Percentiles rank a stretch among this genome's conserved stretches.
Conservation (phyloP, 305 asterid species). For the Andrographis paniculata region DNA sequence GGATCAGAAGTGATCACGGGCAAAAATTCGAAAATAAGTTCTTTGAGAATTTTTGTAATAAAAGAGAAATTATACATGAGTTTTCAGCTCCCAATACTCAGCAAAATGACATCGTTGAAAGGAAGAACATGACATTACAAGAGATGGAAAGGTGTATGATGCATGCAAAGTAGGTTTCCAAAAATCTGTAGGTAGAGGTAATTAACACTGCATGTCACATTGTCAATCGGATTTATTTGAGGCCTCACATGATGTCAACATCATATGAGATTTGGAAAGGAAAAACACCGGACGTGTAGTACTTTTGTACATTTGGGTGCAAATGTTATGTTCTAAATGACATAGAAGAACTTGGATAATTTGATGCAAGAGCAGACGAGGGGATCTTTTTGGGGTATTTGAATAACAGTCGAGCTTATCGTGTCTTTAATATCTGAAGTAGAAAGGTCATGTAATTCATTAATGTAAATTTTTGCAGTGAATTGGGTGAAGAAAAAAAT, state of each 20-base stretch:
- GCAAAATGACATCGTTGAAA: background rate
- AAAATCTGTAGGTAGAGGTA: background rate
- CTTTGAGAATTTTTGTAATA: background rate
- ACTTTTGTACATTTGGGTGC: background rate
- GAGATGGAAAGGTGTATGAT: background rate
- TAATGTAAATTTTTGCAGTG: background rate
- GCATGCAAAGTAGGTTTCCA: background rate
- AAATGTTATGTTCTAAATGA: background rate
- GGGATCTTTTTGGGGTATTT: background rate
- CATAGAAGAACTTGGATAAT: background rate
- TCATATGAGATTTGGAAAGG: background rate
- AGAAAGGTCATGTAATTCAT: background rate
- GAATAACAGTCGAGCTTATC: background rate
- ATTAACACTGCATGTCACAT: background rate
- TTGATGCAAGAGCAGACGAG: background rate
- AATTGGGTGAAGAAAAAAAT: too few species aligned
- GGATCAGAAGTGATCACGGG: background rate
- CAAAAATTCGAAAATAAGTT: background rate
- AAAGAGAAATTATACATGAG: background rate
- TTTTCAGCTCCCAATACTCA: background rate
- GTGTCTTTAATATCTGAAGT: background rate
- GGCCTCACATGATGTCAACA: background rate
- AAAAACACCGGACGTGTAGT: background rate
- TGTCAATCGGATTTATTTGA: background rate
- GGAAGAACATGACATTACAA: background rate